These are phyloP conservation scores for Chlorella sp. DNA, from an alignment of 139 green algal species.

Conservation along the genomic window DNA sequence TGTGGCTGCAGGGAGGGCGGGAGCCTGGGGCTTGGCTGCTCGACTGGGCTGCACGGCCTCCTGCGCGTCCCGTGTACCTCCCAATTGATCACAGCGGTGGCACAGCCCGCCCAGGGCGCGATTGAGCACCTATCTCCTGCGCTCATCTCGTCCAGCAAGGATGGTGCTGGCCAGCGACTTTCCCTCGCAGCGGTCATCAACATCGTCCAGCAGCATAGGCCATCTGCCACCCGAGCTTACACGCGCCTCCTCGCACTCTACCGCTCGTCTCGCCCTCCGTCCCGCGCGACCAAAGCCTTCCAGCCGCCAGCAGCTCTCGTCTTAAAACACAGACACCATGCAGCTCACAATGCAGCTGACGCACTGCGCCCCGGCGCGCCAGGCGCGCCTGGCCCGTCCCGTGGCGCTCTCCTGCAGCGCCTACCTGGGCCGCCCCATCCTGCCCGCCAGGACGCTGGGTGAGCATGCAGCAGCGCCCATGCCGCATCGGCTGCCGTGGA, in stretches of 20 bases:
- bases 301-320: not conserved
- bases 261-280: no score
- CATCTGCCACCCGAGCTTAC: no score
- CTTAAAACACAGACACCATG: not conserved
- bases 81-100: not conserved
- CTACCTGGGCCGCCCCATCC: conserved; percentile 7
- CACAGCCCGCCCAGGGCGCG: not conserved
- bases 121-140: no score
- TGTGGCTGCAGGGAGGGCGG: not conserved
- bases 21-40: not conserved
- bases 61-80: not conserved
- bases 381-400: not conserved
- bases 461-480: not conserved
- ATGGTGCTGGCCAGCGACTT: no score
- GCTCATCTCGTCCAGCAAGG: not conserved
- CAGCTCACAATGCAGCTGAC: conserved; percentile 17
- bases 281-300: not conserved
- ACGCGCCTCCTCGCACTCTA: no score
- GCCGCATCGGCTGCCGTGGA: not conserved
- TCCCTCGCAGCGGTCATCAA: no score
- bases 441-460: conserved; percentile 1
- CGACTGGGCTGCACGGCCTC: not conserved
- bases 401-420: not conserved
- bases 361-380: no score
- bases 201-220: no score